These are phyloP conservation scores for Viola odorata DNA, from an alignment of 345 rosid species.

Conservation along the genomic window DNA sequence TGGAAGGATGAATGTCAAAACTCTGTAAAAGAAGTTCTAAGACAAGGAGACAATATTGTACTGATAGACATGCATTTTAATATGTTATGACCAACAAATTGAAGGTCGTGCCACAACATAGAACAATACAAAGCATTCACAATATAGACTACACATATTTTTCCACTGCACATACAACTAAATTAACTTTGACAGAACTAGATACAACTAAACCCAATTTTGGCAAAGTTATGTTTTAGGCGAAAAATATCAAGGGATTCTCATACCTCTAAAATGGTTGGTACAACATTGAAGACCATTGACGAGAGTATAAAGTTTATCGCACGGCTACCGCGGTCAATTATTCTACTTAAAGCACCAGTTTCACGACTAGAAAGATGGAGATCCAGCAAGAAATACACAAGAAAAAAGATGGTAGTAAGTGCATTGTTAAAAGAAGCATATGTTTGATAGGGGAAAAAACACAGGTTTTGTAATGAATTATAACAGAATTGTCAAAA, in stretches of 20 bases:
- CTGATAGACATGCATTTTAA: not conserved
- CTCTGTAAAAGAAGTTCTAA: constrained; percentile 22
- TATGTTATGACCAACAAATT: constrained; percentile 3
- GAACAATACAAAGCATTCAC: not conserved
- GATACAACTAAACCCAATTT: no score
- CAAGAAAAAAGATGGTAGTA: constrained; percentile 5
- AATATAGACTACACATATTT: not conserved
- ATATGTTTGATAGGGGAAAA: not conserved
- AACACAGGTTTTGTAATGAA: not conserved
- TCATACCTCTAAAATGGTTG: constrained; percentile 87
- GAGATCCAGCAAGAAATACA: constrained; percentile 14
- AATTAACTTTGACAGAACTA: no score
- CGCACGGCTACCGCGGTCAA: constrained; percentile 99
- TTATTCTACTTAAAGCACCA: constrained; percentile 85
- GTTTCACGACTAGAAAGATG: constrained; percentile 80
- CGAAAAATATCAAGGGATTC: not conserved
- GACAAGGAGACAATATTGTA: constrained; percentile 18
- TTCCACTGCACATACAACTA: no score
- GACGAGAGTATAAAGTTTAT: constrained; percentile 89
- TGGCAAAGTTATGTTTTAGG: no score
- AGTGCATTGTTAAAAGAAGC: not conserved
- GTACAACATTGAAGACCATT: constrained; percentile 94
- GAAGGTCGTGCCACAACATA: constrained; percentile 4
- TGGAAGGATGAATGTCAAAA: constrained; percentile 46
- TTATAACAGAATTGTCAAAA: not conserved